Evolutionary conservation across 768 basidiomycete genomes (phyloP), one percentile per base, ranked within the genome.

Genomic region (Russula earlei): DNA sequence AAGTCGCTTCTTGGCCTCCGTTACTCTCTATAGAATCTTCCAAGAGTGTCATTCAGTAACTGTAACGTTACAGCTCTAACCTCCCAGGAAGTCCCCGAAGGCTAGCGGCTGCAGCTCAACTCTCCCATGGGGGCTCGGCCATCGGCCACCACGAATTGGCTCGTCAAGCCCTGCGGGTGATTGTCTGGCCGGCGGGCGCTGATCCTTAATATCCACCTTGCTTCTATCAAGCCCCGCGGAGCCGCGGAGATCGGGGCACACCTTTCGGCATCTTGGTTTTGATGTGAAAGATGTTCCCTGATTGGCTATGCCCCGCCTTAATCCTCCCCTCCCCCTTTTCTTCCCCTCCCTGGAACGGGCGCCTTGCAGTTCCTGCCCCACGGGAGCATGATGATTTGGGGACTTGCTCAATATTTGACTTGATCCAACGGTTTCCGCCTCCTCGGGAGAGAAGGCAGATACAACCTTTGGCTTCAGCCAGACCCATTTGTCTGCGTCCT

Each of bases 71-170:
- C 25, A 37, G 22, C 47, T 36, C 47, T 8, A 29, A 33, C 11
- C 38, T 31, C 17, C 49, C 6, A 33, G 49, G 44, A 34, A 19
- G 33, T 31, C 33, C 27, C 56, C 51, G 46, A 53, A 29, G 31
- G 7, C 31, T 36, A 17, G 52, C 25, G 41, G 27, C 10, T 44
- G 41, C 34, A 49, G 20, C 57, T 58, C 57, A 54, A 33, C 47
- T 49, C 47, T 45, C 15, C n/a, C 56, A 43, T 3, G 17, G 5
- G 4, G 9, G 12, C 43, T 44, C 43, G 27, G 49, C 27, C 22
- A 41, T 25, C 4, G 34, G 27, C 6, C 36, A 42, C n/a, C 17
- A 27, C 38, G 31, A n/a, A 46, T 52, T 41, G 22, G 48, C 44
- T 54, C 29, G 29, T 34, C 44, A 41, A 55, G 24, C 17, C n/a